A percentile compares a stretch with the other conserved stretches of the same genome.
These are phyloP conservation scores for Penicillium chermesinum DNA, from an alignment of 495 filamentous ascomycete genomes.

Conservation along the genomic window DNA sequence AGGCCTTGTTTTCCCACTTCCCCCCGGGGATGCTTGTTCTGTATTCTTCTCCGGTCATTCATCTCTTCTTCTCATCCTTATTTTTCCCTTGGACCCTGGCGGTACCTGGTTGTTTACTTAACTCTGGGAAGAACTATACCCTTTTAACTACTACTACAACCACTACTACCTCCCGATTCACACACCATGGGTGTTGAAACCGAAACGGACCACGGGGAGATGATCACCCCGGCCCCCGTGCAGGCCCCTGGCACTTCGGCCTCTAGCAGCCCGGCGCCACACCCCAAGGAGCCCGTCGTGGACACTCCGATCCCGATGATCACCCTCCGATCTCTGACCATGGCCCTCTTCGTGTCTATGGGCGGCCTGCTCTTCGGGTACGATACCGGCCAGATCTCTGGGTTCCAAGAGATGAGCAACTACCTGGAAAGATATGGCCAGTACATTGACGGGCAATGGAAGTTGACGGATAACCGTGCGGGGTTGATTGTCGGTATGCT, in stretches of 20 bases:
- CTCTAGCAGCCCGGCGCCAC: constrained; percentile 20
- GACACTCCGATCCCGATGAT: constrained; percentile 40
- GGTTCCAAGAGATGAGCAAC: constrained; percentile 58
- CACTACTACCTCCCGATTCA: too few species aligned
- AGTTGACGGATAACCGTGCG: constrained; percentile 44
- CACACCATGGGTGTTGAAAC: constrained; percentile 33
- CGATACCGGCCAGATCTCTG: constrained; percentile 49
- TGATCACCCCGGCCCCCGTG: constrained; percentile 29
- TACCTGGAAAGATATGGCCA: constrained; percentile 44
- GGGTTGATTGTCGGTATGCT: constrained; percentile 54
- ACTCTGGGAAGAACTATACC: background rate
- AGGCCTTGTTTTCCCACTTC: constrained; percentile 7
- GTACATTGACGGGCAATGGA: constrained; percentile 24
- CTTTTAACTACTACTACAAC: too few species aligned
- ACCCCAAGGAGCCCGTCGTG: constrained; percentile 22
- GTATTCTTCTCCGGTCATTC: constrained; percentile 16
- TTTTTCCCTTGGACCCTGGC: background rate
- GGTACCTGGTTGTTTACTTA: background rate
- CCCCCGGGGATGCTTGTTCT: background rate
- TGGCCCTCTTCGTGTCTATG: constrained; percentile 57
- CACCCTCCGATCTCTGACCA: constrained; percentile 42
- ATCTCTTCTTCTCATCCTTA: constrained; percentile 2
- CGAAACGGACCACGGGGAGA: constrained; percentile 34
- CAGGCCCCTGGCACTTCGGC: constrained; percentile 22
- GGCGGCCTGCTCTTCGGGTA: constrained; percentile 61